phyloP scores from a whole-genome alignment of 352 stramenopile genomes.

The Globisporangium echinulatum region DNA sequence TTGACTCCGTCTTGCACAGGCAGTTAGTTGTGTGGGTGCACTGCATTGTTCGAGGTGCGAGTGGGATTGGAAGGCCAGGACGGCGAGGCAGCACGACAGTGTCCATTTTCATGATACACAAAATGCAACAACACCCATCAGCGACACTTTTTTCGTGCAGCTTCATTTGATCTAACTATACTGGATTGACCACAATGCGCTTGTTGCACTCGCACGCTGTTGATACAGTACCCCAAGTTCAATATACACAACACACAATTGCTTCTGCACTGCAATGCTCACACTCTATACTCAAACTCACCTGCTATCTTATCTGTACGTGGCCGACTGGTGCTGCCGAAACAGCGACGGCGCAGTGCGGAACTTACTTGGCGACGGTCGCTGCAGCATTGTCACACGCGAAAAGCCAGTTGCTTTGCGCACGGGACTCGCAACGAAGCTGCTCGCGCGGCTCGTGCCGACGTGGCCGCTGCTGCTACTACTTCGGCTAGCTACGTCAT shows the following conservation, averaged over 20 bases:
- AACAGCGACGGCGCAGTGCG: slow-evolving; percentile 33
- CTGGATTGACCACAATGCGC: background rate
- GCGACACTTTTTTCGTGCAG: too few relatives aligned
- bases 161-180: too few relatives aligned
- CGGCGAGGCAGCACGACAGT: background rate
- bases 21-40: background rate
- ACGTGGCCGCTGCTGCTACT: background rate
- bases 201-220: background rate
- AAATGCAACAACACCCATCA: too few relatives aligned
- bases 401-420: slow-evolving; percentile 7
- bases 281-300: background rate
- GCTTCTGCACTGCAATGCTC: background rate
- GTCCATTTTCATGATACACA: too few relatives aligned
- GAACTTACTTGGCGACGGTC: slow-evolving; percentile 48
- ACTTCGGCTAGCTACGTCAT: background rate
- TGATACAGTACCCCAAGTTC: too few relatives aligned
- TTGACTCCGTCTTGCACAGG: background rate
- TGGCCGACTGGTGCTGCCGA: slow-evolving; percentile 29
- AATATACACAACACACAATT: too few relatives aligned
- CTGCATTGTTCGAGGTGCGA: too few relatives aligned
- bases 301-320: slow-evolving; percentile 18
- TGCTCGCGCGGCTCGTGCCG: background rate
- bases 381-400: slow-evolving; percentile 9
- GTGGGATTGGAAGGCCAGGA: background rate
- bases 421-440: slow-evolving; percentile 14